Conservation (phyloP, 176 grass and related monocot genomes). For the Phragmites australis region DNA sequence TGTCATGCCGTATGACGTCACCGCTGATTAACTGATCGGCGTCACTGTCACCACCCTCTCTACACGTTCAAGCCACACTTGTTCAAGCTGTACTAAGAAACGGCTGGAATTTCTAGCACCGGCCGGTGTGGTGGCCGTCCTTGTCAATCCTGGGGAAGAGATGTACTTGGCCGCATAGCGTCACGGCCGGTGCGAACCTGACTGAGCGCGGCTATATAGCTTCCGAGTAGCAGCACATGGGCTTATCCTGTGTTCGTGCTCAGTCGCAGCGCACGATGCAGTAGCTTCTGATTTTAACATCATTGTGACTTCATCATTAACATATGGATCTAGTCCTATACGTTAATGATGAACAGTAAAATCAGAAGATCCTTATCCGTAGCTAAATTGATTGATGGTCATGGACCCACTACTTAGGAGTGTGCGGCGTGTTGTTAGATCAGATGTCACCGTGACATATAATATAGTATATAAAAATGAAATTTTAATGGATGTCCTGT, state of each 20-base stretch:
- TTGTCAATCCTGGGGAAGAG: neutral
- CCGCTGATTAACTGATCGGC: slow-evolving; percentile 44
- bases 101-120: neutral
- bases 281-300: neutral
- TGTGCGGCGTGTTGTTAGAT: too few species aligned
- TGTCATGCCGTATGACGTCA: slow-evolving; percentile 46
- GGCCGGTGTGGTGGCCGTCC: neutral
- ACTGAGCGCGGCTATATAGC: neutral
- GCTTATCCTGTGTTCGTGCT: neutral
- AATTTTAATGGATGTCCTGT: too few species aligned
- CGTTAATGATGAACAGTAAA: too few species aligned
- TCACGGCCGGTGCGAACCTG: neutral
- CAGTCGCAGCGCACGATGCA: neutral
- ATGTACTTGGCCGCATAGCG: neutral
- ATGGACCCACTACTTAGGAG: neutral
- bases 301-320: too few species aligned
- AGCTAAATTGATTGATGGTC: neutral
- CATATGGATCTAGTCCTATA: too few species aligned
- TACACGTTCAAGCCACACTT: neutral
- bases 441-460: too few species aligned
- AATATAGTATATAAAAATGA: too few species aligned
- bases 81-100: neutral
- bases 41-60: slow-evolving; percentile 35
- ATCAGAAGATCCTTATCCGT: neutral
- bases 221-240: slow-evolving; percentile 19